Conservation (phyloP, 2,329 filamentous ascomycete genomes). For the Stagonosporopsis tanaceti region DNA sequence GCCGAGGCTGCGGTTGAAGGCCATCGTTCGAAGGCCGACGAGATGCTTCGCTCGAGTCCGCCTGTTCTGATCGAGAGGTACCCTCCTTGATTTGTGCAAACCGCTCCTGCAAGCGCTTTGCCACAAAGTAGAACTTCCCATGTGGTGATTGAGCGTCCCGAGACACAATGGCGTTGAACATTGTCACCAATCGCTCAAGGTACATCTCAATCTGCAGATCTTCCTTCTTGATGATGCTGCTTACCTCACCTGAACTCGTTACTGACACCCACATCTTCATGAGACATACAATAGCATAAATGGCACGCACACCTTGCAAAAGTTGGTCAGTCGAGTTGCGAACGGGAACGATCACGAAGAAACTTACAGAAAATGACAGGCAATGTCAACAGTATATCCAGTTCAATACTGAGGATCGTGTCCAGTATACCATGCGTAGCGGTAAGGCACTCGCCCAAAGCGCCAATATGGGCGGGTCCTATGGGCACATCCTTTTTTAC, state of each 20-base stretch:
- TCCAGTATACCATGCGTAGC: slow-evolving; percentile 58
- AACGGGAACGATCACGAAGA: not conserved
- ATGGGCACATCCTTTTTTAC: slow-evolving; percentile 52
- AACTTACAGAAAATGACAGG: slow-evolving; percentile 56
- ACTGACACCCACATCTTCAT: slow-evolving; percentile 68
- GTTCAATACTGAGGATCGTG: slow-evolving; percentile 59
- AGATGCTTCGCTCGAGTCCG: slow-evolving; percentile 33
- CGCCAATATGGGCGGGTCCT: slow-evolving; percentile 57
- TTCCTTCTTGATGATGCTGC: slow-evolving; percentile 58
- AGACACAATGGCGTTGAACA: slow-evolving; percentile 55
- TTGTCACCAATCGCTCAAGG: slow-evolving; percentile 55
- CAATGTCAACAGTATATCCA: slow-evolving; percentile 52
- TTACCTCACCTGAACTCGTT: slow-evolving; percentile 58
- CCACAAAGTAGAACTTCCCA: slow-evolving; percentile 58
- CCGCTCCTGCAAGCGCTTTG: slow-evolving; percentile 55
- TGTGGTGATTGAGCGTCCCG: slow-evolving; percentile 54
- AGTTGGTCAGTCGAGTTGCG: slow-evolving; percentile 23
- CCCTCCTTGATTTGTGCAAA: slow-evolving; percentile 56
- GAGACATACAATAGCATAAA: slow-evolving; percentile 65
- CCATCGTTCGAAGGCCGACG: slow-evolving; percentile 28
- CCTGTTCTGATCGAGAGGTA: slow-evolving; percentile 39
- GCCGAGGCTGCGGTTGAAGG: slow-evolving; percentile 29
- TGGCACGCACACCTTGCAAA: slow-evolving; percentile 58
- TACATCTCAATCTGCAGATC: slow-evolving; percentile 58
- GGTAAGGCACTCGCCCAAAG: slow-evolving; percentile 56